phyloP scores from a whole-genome alignment of 1,284 basidiomycete genomes.

The Meripilus lineatus region DNA sequence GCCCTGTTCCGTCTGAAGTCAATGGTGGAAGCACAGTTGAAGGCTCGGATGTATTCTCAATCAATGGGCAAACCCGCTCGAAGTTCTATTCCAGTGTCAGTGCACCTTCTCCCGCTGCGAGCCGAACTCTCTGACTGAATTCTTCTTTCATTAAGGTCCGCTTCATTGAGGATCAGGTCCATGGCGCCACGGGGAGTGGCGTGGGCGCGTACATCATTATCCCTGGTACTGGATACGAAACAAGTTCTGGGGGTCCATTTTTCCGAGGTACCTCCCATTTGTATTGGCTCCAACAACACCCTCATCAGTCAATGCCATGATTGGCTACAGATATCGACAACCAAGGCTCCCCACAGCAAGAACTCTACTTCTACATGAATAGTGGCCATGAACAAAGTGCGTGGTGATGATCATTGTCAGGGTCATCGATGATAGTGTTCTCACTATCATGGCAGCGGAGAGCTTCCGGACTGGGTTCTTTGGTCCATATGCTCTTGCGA shows the following conservation, averaged over 20 bases:
- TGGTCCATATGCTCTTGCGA: constrained; percentile 39
- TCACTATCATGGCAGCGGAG: constrained; percentile 20
- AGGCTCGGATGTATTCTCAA: constrained; percentile 39
- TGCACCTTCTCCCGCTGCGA: neutral
- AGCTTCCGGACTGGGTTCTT: constrained; percentile 40
- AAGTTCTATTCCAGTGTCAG: constrained; percentile 46
- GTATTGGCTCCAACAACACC: constrained; percentile 1
- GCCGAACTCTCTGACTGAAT: constrained; percentile 3
- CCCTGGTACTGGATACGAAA: constrained; percentile 36
- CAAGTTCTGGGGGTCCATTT: constrained; percentile 39
- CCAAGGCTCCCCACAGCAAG: constrained; percentile 39
- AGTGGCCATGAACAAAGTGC: constrained; percentile 36
- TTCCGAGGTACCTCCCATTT: constrained; percentile 32
- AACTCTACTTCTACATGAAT: constrained; percentile 44
- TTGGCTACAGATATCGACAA: constrained; percentile 36
- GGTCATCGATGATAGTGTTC: neutral
- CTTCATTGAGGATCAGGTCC: constrained; percentile 37
- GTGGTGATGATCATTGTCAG: neutral
- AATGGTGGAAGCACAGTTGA: constrained; percentile 39
- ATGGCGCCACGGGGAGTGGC: constrained; percentile 34
- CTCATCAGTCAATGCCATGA: neutral
- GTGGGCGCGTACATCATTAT: constrained; percentile 37
- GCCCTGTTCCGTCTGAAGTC: constrained; percentile 31
- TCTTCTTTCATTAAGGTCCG: constrained; percentile 8
- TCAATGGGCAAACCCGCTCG: constrained; percentile 43